A percentile compares a stretch with the other conserved stretches of the same genome.
These are phyloP conservation scores for Chlorella sorokiniana DNA, from an alignment of 139 green algal genomes.

Conservation along the genomic window DNA sequence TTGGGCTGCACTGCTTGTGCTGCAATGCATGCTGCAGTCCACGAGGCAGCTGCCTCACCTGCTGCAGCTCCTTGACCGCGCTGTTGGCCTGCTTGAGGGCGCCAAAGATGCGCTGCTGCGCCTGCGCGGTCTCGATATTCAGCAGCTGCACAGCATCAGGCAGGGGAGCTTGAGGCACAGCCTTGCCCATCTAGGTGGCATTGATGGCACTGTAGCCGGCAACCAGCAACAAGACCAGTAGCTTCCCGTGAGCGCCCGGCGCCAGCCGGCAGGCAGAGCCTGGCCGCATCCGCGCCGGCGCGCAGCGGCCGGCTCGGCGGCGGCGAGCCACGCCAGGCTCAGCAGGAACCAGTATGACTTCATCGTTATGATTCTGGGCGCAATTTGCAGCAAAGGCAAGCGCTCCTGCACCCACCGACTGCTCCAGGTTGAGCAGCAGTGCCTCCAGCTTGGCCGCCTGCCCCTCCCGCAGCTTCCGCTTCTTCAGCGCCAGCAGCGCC, in stretches of 20 bases:
- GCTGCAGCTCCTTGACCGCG: conserved; percentile 75
- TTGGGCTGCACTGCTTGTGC: no score
- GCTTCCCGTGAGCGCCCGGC: no score
- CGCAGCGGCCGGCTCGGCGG: no score
- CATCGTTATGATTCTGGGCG: background rate
- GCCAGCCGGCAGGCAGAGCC: no score
- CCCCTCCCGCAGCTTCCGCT: conserved; percentile 72
- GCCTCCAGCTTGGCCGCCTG: conserved; percentile 55
- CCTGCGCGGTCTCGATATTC: conserved; percentile 78
- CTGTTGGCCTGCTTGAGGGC: conserved; percentile 78
- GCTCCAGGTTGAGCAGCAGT: conserved; percentile 75
- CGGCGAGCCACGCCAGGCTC: background rate
- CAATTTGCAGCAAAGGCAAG: background rate
- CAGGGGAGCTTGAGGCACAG: background rate
- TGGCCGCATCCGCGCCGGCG: no score
- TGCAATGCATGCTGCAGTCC: background rate
- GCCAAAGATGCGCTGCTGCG: conserved; percentile 71
- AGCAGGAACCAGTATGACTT: background rate
- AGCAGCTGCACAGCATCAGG: conserved; percentile 54
- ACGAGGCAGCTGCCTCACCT: background rate
- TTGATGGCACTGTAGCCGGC: background rate
- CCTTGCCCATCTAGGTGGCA: no score
- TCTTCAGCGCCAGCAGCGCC: conserved; percentile 75
- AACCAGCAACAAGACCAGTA: no score
- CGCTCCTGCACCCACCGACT: conserved; percentile 54